Conservation (phyloP, 1,139 yeast species). For the Entelexis sorbosivorans region DNA sequence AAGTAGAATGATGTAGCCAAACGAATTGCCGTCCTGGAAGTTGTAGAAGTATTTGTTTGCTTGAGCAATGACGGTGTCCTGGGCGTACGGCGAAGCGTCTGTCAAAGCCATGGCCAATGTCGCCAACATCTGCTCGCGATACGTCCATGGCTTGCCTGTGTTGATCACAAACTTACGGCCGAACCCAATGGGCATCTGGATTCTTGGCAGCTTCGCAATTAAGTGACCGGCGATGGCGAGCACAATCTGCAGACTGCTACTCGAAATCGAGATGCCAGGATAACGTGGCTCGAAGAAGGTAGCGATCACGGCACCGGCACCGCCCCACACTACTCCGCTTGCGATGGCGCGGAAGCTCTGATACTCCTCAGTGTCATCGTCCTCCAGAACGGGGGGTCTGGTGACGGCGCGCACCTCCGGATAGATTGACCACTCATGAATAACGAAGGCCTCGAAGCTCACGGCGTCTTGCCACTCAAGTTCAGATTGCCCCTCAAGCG, state of each 20-base stretch:
- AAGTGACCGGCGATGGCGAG: constrained; percentile 41
- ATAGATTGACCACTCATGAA: constrained; percentile 40
- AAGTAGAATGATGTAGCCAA: constrained; percentile 39
- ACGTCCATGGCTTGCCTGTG: constrained; percentile 33
- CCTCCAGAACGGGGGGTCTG: constrained; percentile 30
- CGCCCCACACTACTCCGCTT: constrained; percentile 40
- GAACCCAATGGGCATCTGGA: neutral
- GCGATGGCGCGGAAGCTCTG: constrained; percentile 3
- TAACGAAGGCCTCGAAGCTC: constrained; percentile 33
- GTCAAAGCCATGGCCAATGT: constrained; percentile 24
- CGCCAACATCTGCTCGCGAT: constrained; percentile 44
- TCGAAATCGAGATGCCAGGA: constrained; percentile 37
- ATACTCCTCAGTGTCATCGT: constrained; percentile 4
- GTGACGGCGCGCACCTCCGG: constrained; percentile 43
- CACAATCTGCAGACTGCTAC: constrained; percentile 44
- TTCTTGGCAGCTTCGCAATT: constrained; percentile 25
- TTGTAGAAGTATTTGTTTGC: constrained; percentile 27
- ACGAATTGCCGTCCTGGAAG: constrained; percentile 23
- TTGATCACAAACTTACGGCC: constrained; percentile 28
- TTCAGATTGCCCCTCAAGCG: constrained; percentile 6
- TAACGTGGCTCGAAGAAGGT: constrained; percentile 46
- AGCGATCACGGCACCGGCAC: constrained; percentile 44
- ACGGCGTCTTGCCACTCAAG: constrained; percentile 30
- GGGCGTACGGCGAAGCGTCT: constrained; percentile 23
- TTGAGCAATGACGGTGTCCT: constrained; percentile 27